A percentile compares a stretch with the other conserved stretches of the same genome.
Conservation (phyloP, 2,329 filamentous ascomycete species). For the Aplosporella prunicola region DNA sequence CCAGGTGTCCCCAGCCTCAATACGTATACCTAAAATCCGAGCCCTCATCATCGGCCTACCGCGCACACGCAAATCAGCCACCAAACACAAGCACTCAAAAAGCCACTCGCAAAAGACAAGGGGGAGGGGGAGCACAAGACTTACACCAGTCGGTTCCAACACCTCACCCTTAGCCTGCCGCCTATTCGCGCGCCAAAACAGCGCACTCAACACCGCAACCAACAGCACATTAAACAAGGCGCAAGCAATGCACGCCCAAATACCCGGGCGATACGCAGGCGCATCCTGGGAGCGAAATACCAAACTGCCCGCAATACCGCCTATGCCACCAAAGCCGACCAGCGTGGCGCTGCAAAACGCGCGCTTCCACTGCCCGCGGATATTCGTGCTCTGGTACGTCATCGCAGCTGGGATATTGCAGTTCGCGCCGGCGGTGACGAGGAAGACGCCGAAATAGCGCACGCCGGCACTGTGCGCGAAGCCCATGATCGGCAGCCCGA, state of each 20-base stretch:
- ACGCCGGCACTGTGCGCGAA: slow-evolving; percentile 48
- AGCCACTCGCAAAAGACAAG: neutral
- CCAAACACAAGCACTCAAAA: too few relatives aligned
- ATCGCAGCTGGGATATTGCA: slow-evolving; percentile 66
- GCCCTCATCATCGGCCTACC: slow-evolving; percentile 5
- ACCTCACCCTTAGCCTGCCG: slow-evolving; percentile 32
- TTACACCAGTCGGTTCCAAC: slow-evolving; percentile 30
- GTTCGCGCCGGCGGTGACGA: slow-evolving; percentile 67
- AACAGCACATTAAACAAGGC: slow-evolving; percentile 27
- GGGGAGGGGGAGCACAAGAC: slow-evolving; percentile 1
- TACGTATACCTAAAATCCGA: slow-evolving; percentile 10
- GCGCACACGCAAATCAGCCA: too few relatives aligned
- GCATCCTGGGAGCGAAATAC: slow-evolving; percentile 50
- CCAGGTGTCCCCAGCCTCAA: too few relatives aligned
- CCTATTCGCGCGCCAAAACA: slow-evolving; percentile 28
- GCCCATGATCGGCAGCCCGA: slow-evolving; percentile 65
- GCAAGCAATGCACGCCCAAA: slow-evolving; percentile 31
- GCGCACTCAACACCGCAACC: slow-evolving; percentile 22
- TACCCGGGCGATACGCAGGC: slow-evolving; percentile 26
- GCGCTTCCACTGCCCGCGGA: slow-evolving; percentile 81
- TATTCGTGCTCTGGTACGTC: slow-evolving; percentile 79
- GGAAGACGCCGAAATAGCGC: slow-evolving; percentile 66
- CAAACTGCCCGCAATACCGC: slow-evolving; percentile 65
- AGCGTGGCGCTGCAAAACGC: slow-evolving; percentile 68
- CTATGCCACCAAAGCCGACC: slow-evolving; percentile 67